Conservation (phyloP, 2,329 filamentous ascomycete species). For the Podosphaera fusca region DNA sequence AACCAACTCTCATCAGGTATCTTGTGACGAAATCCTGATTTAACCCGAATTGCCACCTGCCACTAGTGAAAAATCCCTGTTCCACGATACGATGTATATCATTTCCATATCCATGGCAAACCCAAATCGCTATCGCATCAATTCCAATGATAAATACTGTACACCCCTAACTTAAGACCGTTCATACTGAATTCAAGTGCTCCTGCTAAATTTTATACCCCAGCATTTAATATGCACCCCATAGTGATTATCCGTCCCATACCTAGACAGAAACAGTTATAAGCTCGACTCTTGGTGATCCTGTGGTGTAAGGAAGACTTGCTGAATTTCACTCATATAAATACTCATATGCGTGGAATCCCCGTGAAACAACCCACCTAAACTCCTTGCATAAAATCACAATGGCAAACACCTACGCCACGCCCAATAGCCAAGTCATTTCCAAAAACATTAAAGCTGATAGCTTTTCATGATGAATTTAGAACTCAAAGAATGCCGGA, state of each 20-base stretch:
- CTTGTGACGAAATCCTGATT: no score
- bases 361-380: conserved; percentile 11
- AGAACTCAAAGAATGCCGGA: conserved; percentile 64
- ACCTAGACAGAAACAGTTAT: no score
- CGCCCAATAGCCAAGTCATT: conserved; percentile 7
- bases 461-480: conserved; percentile 8
- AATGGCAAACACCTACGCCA: conserved; percentile 10
- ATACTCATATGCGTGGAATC: conserved; percentile 2
- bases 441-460: conserved; percentile 6
- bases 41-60: no score
- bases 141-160: not conserved
- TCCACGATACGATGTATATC: no score
- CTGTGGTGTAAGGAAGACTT: not conserved
- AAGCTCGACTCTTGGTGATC: no score
- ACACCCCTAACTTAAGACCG: not conserved
- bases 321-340: not conserved
- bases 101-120: no score
- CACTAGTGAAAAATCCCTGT: no score
- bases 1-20: no score
- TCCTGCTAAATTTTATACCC: not conserved
- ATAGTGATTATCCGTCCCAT: no score
- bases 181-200: not conserved
- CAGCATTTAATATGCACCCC: no score
- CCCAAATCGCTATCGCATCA: no score
- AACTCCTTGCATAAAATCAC: conserved; percentile 2